Conservation (phyloP, 176 grass and related monocot species). For the Luzula sylvatica region DNA sequence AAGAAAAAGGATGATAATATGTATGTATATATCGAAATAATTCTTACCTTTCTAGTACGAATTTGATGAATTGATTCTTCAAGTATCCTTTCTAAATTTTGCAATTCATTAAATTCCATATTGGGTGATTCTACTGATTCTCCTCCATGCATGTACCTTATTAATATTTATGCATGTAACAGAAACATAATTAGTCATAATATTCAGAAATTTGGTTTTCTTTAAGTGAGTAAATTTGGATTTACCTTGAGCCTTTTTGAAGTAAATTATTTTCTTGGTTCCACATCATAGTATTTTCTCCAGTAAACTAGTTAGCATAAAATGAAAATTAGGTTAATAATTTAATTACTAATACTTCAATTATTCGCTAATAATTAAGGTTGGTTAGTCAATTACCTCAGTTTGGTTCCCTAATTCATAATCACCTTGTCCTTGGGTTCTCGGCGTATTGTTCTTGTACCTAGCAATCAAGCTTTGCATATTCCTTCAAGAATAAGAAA, state of each 20-base stretch:
- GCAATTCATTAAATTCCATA: constrained; percentile 64
- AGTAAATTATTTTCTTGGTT: constrained; percentile 55
- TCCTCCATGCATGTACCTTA: constrained; percentile 55
- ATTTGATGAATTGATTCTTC: constrained; percentile 55
- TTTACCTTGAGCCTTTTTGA: constrained; percentile 75
- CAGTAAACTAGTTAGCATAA: constrained; percentile 8
- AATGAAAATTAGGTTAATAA: neutral
- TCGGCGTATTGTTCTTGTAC: constrained; percentile 36
- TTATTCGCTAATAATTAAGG: neutral
- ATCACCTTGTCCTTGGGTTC: constrained; percentile 26
- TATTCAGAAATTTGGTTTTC: neutral
- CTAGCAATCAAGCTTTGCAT: constrained; percentile 62
- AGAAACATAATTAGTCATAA: too few relatives aligned
- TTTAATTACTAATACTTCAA: neutral
- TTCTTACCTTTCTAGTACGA: constrained; percentile 41
- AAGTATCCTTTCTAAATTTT: constrained; percentile 62
- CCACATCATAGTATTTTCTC: constrained; percentile 41
- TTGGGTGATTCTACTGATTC: constrained; percentile 11
- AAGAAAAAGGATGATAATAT: neutral
- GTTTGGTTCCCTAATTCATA: constrained; percentile 27
- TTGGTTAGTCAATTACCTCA: neutral
- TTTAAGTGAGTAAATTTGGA: neutral
- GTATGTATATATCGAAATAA: neutral
- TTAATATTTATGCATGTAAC: constrained; percentile 2
- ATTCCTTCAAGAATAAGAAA: constrained; percentile 28